phyloP scores from a whole-genome alignment of 306 rosid species.

The Luffa acutangula region DNA sequence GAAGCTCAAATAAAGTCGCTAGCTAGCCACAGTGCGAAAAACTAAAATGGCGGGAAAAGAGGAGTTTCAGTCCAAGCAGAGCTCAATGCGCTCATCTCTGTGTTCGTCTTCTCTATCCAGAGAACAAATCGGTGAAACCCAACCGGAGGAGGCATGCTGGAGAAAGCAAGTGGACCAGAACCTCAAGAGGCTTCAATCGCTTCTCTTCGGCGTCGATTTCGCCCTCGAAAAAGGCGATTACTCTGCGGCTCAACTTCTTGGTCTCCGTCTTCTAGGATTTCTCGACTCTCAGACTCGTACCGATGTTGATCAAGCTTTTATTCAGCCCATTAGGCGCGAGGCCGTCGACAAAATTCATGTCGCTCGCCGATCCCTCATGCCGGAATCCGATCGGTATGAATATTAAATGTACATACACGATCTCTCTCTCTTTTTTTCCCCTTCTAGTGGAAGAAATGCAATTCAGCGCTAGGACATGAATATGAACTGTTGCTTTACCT shows the following conservation, averaged over 20 bases:
- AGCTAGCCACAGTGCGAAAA: neutral
- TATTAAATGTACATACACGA: neutral
- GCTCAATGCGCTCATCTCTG: neutral
- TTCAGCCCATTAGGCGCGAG: constrained; percentile 55
- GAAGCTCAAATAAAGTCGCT: neutral
- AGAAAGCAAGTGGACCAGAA: constrained; percentile 46
- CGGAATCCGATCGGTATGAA: constrained; percentile 54
- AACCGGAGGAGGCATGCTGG: constrained; percentile 38
- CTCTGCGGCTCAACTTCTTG: constrained; percentile 47
- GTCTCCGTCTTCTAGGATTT: constrained; percentile 79
- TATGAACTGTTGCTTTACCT: neutral
- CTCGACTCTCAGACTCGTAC: constrained; percentile 49
- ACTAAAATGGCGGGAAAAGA: constrained; percentile 57
- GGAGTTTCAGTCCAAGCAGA: constrained; percentile 8
- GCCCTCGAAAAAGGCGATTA: constrained; percentile 47
- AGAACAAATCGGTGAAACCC: constrained; percentile 16
- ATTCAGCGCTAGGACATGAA: neutral
- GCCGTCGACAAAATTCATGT: constrained; percentile 31
- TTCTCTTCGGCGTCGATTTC: constrained; percentile 55
- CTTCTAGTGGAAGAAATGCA: neutral
- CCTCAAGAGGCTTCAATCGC: constrained; percentile 68
- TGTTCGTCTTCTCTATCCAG: constrained; percentile 3
- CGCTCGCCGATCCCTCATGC: constrained; percentile 45
- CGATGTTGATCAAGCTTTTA: constrained; percentile 43
- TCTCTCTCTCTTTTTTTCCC: neutral